Evolutionary conservation across 148 eudicot genomes (phyloP).

Genomic region (Rhododendron williamsianum): DNA sequence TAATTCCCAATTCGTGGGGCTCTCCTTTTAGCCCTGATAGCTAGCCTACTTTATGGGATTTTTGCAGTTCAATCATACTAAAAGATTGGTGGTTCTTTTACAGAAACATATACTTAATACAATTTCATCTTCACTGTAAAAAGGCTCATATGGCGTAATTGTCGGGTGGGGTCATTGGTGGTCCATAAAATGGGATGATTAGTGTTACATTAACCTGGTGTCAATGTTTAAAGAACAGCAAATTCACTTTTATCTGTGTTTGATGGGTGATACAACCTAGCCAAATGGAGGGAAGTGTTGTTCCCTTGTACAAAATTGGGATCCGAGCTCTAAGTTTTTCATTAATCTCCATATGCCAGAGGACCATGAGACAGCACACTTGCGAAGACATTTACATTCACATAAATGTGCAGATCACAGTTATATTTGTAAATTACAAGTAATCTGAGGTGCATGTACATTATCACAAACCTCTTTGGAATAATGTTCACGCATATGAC

Average conservation of each 20-base stretch:
- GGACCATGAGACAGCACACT: not conserved
- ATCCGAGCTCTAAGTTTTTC: not conserved
- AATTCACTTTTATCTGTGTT: not conserved
- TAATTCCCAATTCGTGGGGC: not conserved
- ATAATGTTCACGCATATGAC: not conserved
- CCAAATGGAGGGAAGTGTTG: not conserved
- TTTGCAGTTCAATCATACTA: not conserved
- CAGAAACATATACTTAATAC: not conserved
- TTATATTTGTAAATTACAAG: too few relatives aligned
- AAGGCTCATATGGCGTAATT: not conserved
- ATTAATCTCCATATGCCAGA: not conserved
- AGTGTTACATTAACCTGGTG: not conserved
- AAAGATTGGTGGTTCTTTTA: slow-evolving; percentile 2
- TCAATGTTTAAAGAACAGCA: not conserved
- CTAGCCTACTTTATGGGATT: not conserved
- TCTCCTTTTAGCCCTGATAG: not conserved
- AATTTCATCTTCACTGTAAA: not conserved
- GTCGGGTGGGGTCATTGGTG: not conserved
- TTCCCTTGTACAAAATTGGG: not conserved
- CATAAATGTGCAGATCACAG: not conserved
- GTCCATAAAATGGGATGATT: not conserved
- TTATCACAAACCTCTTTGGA: not conserved
- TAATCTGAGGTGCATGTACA: too few relatives aligned
- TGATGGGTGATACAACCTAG: not conserved
- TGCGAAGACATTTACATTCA: not conserved